A percentile compares a stretch with the other conserved stretches of the same genome.
phyloP scores from a whole-genome alignment of 179 eudicot species.

The Corrigiola litoralis region DNA sequence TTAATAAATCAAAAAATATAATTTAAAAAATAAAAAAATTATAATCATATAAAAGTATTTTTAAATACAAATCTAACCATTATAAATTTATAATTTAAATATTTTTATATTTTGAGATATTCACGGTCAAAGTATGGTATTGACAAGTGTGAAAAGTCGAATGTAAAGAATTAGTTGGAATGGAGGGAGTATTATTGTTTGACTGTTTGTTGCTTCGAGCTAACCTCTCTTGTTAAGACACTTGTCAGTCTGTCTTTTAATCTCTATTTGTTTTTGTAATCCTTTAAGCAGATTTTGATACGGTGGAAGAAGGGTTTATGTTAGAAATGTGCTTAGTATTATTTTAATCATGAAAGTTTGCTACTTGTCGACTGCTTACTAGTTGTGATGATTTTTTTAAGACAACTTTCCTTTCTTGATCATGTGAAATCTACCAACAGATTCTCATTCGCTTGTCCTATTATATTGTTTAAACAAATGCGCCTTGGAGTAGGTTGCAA shows the following conservation, averaged over 20 bases:
- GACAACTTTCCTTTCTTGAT: conserved; percentile 1
- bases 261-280: conserved; percentile 15
- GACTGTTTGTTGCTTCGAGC: not conserved
- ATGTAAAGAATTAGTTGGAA: not conserved
- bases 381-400: not conserved
- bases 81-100: no score
- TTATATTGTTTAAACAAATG: not conserved
- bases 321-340: not conserved
- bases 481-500: not conserved
- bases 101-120: no score
- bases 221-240: conserved; percentile 9
- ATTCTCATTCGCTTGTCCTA: conserved; percentile 20
- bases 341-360: not conserved
- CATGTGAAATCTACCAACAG: conserved; percentile 21
- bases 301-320: not conserved
- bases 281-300: conserved; percentile 3
- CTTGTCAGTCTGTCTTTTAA: conserved; percentile 5
- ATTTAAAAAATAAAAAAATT: no score
- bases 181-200: not conserved
- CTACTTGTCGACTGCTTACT: conserved; percentile 17
- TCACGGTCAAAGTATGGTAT: no score
- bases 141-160: no score
- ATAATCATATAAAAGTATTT: no score
- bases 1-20: no score
- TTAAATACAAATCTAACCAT: no score